Percentiles rank a stretch among this genome's conserved stretches.
These are phyloP conservation scores for Antitrichia curtipendula DNA, from an alignment of 225 moss, liverwort and hornwort species.

Conservation along the genomic window DNA sequence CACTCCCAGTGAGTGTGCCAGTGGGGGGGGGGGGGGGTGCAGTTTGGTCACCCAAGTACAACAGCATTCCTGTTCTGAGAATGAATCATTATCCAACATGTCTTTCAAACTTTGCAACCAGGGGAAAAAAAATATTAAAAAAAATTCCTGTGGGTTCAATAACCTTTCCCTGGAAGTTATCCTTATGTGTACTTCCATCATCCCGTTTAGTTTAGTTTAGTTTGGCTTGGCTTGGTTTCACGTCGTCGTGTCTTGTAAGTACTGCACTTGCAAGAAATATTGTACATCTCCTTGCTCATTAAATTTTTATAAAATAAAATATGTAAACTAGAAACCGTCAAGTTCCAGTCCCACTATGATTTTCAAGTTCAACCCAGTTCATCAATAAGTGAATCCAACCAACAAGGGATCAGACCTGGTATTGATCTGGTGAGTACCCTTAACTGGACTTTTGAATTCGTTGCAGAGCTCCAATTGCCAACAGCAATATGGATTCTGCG, in stretches of 20 bases:
- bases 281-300: not conserved
- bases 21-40: too few species aligned
- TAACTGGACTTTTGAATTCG: not conserved
- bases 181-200: not conserved
- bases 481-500: not conserved
- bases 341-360: not conserved
- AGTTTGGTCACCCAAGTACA: not conserved
- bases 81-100: not conserved
- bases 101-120: not conserved
- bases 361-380: too few species aligned
- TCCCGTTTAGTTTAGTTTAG: too few species aligned
- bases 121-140: not conserved
- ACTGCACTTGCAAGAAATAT: not conserved
- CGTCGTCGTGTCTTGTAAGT: not conserved
- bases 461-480: not conserved
- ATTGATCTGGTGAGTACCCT: not conserved
- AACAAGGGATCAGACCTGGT: not conserved
- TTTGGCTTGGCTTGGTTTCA: not conserved
- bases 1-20: not conserved
- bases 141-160: not conserved
- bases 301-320: too few species aligned
- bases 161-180: too few species aligned
- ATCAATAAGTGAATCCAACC: not conserved
- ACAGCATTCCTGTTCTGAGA: not conserved
- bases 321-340: not conserved